Base-by-base conservation (phyloP, 139 green algal genomes). In the Haematococcus lacustris region DNA sequence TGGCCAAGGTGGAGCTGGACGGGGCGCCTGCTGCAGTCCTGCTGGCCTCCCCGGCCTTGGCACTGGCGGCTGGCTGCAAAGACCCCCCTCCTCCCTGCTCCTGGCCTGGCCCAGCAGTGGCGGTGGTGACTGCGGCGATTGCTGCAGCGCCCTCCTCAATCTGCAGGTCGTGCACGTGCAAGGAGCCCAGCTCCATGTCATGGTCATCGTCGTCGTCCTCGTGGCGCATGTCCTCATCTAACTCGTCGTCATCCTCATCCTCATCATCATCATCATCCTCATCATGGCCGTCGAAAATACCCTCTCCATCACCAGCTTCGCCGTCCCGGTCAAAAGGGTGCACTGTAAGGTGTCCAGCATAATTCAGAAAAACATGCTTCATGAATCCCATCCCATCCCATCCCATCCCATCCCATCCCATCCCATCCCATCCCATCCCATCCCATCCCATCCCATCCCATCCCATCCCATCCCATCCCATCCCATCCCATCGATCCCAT, bases 91-190 rank as follows among this genome's bases (percentile, higher is more conserved):
- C n/a, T n/a, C n/a, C n/a, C n/a, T n/a, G n/a, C n/a, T n/a, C n/a
- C n/a, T n/a, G n/a, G n/a, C n/a, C n/a, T n/a, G n/a, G n/a, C n/a
- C n/a, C n/a, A n/a, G n/a, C n/a, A n/a, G 35, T 23, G 40, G 28
- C 4, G 5, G 59, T 30, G 17, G 7, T 0, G 3, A 32, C 60
- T 34, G 21, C 30, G n/a, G 35, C 30, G 4, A 30, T 26, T 41
- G 61, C 66, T 3, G 63, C 33, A 4, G 51, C 34, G 3, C 40
- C 73, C 47, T 86, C 78, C 23, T 60, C 81, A 6, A 96, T 73
- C 67, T 92, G 79, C 81, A 96, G 79, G 60, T 94, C 88, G 63
- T 94, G 88, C 51, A 95, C 90, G 28, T 76, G 74, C 74, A 85
- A 77, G 21, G 68, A 71, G 6, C 73, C 75, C 2, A 89, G 67